Evolutionary conservation across 192 early-diverging fungal species (phyloP).

Genomic region (Pecoramyces ruminantium): DNA sequence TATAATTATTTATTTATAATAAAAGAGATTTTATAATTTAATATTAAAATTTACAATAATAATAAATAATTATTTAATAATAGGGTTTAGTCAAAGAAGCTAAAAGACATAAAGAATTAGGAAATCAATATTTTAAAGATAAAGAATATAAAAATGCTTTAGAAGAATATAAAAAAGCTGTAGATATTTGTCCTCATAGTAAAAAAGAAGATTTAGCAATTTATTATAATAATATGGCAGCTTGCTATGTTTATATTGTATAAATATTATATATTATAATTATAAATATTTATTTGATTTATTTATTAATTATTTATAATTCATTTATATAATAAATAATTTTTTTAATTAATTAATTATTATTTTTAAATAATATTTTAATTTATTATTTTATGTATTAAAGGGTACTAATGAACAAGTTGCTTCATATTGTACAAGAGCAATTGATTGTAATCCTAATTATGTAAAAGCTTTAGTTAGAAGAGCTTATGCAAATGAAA

Average conservation of each 20-base stretch:
- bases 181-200: conserved; percentile 17
- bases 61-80: no score
- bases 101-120: conserved; percentile 18
- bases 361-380: background rate
- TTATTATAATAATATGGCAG: conserved; percentile 43
- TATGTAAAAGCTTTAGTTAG: conserved; percentile 40
- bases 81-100: conserved; percentile 22
- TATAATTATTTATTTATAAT: no score
- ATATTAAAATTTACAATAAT: no score
- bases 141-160: conserved; percentile 22
- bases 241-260: conserved; percentile 41
- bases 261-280: conserved; percentile 10
- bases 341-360: background rate
- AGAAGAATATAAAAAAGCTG: conserved; percentile 18
- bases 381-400: background rate
- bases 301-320: background rate
- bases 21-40: no score
- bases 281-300: no score
- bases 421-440: conserved; percentile 1
- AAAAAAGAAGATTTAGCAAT: conserved; percentile 25
- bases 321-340: background rate
- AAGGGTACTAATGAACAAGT: background rate
- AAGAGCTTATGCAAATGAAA: conserved; percentile 40
- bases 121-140: conserved; percentile 23
- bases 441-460: conserved; percentile 27